phyloP scores from a whole-genome alignment of 2,329 filamentous ascomycete genomes.

The Fusarium odoratissimum region DNA sequence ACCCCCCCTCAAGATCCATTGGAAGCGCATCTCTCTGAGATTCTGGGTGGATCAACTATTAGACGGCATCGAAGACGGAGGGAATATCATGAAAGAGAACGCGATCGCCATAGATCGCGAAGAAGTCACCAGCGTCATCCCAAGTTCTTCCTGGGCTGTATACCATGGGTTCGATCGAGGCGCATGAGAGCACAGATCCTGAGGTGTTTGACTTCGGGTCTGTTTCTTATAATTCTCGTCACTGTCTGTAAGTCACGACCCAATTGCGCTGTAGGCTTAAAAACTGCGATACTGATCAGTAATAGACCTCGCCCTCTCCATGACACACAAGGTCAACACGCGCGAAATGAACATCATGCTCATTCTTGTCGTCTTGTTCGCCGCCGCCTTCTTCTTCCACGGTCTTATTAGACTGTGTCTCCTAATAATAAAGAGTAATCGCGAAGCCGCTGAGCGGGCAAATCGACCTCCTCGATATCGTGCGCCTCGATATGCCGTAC shows the following conservation, averaged over 20 bases:
- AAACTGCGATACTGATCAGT: conserved; percentile 1
- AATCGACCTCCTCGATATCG: conserved; percentile 59
- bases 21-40: conserved; percentile 32
- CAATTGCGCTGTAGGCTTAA: neutral
- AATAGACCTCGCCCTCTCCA: conserved; percentile 77
- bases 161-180: conserved; percentile 66
- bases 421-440: conserved; percentile 65
- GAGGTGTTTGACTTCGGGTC: conserved; percentile 72
- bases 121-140: conserved; percentile 36
- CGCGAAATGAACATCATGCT: conserved; percentile 84
- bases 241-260: conserved; percentile 70
- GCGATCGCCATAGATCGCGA: conserved; percentile 15
- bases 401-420: conserved; percentile 79
- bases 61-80: conserved; percentile 4
- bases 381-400: conserved; percentile 84
- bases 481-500: conserved; percentile 75
- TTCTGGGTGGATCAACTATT: conserved; percentile 18
- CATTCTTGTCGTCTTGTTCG: conserved; percentile 79
- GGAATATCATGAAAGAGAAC: conserved; percentile 11
- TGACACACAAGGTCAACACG: conserved; percentile 71
- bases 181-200: conserved; percentile 67
- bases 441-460: conserved; percentile 37
- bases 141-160: conserved; percentile 64
- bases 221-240: conserved; percentile 69
- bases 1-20: conserved; percentile 9